Percentiles rank a stretch among this genome's conserved stretches.
Evolutionary conservation across 2,329 filamentous ascomycete genomes (phyloP).

Genomic region (Aspergillus sp.): DNA sequence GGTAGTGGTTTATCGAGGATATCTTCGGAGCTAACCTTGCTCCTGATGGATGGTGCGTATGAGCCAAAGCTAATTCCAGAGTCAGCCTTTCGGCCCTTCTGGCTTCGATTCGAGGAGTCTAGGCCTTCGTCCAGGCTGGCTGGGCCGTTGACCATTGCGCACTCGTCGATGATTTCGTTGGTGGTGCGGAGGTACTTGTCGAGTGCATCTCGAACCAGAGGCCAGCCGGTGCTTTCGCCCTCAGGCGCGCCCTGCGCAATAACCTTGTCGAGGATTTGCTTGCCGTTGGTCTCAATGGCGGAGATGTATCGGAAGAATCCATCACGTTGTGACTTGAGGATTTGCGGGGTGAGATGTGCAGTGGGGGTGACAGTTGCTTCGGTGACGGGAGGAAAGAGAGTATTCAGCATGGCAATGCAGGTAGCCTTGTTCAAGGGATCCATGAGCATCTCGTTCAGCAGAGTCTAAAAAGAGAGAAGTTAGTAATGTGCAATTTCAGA

Average conservation of each 20-base stretch:
- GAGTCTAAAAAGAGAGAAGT: conserved; percentile 44
- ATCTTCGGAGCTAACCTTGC: conserved; percentile 31
- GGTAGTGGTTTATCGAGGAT: conserved; percentile 44
- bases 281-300: conserved; percentile 57
- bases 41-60: conserved; percentile 41
- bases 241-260: conserved; percentile 53
- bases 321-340: conserved; percentile 59
- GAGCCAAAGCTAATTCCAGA: conserved; percentile 63
- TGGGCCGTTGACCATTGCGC: conserved; percentile 49
- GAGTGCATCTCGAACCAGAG: conserved; percentile 47
- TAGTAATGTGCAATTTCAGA: conserved; percentile 12
- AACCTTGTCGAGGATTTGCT: conserved; percentile 52
- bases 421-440: conserved; percentile 65
- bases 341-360: conserved; percentile 51
- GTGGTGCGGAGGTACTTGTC: conserved; percentile 59
- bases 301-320: conserved; percentile 64
- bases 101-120: conserved; percentile 29
- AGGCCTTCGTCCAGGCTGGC: conserved; percentile 35
- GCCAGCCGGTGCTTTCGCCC: conserved; percentile 59
- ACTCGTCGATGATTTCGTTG: conserved; percentile 64
- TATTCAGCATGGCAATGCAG: conserved; percentile 68
- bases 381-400: conserved; percentile 60
- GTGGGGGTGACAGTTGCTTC: conserved; percentile 48
- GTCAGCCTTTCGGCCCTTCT: conserved; percentile 59
- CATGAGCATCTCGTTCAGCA: conserved; percentile 65